Evolutionary conservation across 768 basidiomycete species (phyloP).

Genomic region (Hemileccinum rubropunctum): DNA sequence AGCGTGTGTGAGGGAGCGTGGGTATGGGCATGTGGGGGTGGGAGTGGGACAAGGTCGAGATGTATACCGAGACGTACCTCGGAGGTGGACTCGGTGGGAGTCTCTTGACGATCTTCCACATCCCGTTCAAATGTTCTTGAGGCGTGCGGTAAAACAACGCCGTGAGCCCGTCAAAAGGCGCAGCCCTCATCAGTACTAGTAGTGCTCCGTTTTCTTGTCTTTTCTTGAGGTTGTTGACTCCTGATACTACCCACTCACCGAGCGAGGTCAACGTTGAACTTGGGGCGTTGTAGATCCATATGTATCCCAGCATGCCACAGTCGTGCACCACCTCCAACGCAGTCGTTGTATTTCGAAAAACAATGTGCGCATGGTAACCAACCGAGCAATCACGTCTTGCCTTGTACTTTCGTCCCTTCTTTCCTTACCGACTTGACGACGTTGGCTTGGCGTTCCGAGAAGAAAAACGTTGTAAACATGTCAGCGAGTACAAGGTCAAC

Average conservation of each 20-base stretch:
- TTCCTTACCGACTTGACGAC: not conserved
- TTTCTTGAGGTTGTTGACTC: not conserved
- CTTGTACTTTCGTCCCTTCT: not conserved
- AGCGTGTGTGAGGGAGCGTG: not conserved
- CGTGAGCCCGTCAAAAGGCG: slow-evolving; percentile 11
- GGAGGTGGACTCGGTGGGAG: slow-evolving; percentile 18
- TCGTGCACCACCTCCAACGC: too few relatives aligned
- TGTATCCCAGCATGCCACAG: not conserved
- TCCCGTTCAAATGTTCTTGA: slow-evolving; percentile 21
- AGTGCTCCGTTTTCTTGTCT: not conserved
- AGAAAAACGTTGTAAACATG: too few relatives aligned
- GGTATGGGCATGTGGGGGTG: not conserved
- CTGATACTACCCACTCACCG: too few relatives aligned
- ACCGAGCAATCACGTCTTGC: not conserved
- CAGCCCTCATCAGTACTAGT: not conserved
- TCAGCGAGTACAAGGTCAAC: too few relatives aligned
- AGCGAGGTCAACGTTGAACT: not conserved
- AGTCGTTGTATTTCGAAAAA: slow-evolving; percentile 9
- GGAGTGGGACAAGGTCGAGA: too few relatives aligned
- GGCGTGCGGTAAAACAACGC: slow-evolving; percentile 14
- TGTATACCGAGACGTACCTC: slow-evolving; percentile 3
- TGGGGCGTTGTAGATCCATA: not conserved
- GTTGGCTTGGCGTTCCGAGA: not conserved
- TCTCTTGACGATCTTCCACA: slow-evolving; percentile 21
- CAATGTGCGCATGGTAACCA: slow-evolving; percentile 12